Conservation (phyloP, 768 basidiomycete species). For the Tubosaeta sp. region DNA sequence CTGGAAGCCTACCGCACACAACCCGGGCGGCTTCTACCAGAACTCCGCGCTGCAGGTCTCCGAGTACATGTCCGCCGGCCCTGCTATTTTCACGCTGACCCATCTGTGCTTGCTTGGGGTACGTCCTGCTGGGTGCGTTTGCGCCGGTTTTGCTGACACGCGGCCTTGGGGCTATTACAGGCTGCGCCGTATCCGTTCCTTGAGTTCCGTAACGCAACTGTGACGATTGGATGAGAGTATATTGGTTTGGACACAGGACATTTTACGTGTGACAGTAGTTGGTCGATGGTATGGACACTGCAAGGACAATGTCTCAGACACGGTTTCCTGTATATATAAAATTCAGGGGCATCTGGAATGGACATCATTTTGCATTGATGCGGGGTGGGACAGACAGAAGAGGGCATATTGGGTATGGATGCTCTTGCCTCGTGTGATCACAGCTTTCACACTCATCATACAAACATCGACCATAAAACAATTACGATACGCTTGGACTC, state of each 20-base stretch:
- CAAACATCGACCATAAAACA: neutral
- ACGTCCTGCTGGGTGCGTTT: neutral
- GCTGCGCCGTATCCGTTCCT: constrained; percentile 23
- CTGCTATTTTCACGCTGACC: constrained; percentile 28
- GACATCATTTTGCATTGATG: too few species aligned
- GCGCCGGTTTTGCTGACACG: neutral
- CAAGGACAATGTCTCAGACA: neutral
- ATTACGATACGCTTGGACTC: neutral
- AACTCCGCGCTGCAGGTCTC: constrained; percentile 25
- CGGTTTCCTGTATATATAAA: neutral
- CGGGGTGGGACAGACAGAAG: neutral
- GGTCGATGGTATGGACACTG: neutral
- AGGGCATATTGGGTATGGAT: neutral
- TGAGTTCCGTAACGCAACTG: constrained; percentile 24
- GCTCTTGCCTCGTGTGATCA: too few species aligned
- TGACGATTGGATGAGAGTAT: constrained; percentile 14
- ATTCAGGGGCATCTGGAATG: neutral
- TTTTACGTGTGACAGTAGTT: neutral
- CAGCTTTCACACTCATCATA: neutral
- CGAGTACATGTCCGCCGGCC: constrained; percentile 5
- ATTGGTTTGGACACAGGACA: neutral
- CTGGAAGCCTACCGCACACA: constrained; percentile 20
- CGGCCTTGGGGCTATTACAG: constrained; percentile 6
- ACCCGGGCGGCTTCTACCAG: constrained; percentile 23
- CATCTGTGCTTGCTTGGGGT: constrained; percentile 30